Base-by-base conservation (phyloP, 352 stramenopile species). In the Pythium inflatum region DNA sequence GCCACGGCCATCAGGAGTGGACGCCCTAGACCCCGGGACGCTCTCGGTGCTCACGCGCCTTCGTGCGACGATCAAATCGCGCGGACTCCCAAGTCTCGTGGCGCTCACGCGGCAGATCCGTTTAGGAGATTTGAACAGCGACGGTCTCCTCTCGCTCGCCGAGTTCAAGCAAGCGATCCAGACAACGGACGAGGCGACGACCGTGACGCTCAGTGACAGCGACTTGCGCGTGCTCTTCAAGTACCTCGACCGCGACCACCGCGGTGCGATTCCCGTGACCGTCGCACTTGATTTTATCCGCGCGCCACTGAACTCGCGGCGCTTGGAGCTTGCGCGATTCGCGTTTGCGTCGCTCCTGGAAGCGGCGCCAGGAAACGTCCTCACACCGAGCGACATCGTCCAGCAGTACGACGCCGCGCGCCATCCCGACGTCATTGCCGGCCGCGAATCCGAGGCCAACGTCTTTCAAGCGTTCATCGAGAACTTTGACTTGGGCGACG, bases 241-340 rank as follows among this genome's bases (percentile, higher is more conserved):
- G 9, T 75, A 83, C 73, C 82, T 97, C 57, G 92, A 98, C 69
- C 43, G 51, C n/a, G 83, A 97, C 62, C 71, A 86, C 38, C 85
- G 75, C 24, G 91, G 89, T 5, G 48, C 51, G 18, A 85, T 98
- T 56, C 74, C 83, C 27, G 75, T 96, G 46, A 74, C 91, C 45
- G 83, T 92, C 28, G 94, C 95, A 33, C 72, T 98, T 31, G 79
- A 93, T 66, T 80, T 92, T 12, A 79, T 98, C 12, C 81, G 90
- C 22, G 86, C 87, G n/a, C 85, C 85, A 6, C 86, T 98, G 76
- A 93, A 81, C 60, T 38, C 80, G 25, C 73, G 79, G 0, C 82
- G 93, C n/a, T 45, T 87, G 46, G 61, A 79, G 55, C 76, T 97
- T 11, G 85, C 97, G 7, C 82, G 79, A 9, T 68, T 79, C 2